A percentile compares a stretch with the other conserved stretches of the same genome.
phyloP scores from a whole-genome alignment of 75 land plant species.

The Selaginella moellendorffii region DNA sequence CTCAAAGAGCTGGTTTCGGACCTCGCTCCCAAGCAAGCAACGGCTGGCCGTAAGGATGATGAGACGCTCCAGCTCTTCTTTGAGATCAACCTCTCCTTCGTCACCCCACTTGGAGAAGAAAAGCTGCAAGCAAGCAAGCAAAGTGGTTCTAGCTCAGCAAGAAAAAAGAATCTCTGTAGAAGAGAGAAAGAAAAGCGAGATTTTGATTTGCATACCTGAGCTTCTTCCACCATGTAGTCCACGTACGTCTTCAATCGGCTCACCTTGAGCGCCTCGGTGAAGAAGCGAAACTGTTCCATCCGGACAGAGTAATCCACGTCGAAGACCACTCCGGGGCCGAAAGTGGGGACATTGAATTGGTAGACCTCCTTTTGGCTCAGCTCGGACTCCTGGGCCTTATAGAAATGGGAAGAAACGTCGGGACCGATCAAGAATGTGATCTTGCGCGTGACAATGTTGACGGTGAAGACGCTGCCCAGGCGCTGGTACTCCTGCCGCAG shows the following conservation, averaged over 20 bases:
- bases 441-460: slow-evolving; percentile 42
- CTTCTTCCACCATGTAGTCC: slow-evolving; percentile 79
- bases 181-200: background rate
- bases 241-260: slow-evolving; percentile 83
- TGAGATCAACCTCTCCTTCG: slow-evolving; percentile 73
- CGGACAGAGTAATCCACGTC: slow-evolving; percentile 90
- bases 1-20: slow-evolving; percentile 80
- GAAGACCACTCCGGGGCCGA: slow-evolving; percentile 96
- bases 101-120: slow-evolving; percentile 94
- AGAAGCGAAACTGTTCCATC: slow-evolving; percentile 97
- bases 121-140: slow-evolving; percentile 25
- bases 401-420: slow-evolving; percentile 87
- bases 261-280: slow-evolving; percentile 84
- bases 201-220: slow-evolving; percentile 41
- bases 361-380: slow-evolving; percentile 97
- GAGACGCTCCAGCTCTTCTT: slow-evolving; percentile 83
- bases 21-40: slow-evolving; percentile 78
- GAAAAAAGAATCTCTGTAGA: background rate
- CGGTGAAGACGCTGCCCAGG: slow-evolving; percentile 81
- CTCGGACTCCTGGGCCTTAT: slow-evolving; percentile 86
- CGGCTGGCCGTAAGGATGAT: slow-evolving; percentile 90
- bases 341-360: slow-evolving; percentile 98
- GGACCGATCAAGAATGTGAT: slow-evolving; percentile 88
- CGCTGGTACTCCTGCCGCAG: slow-evolving; percentile 67
- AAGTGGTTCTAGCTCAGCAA: background rate